A percentile compares a stretch with the other conserved stretches of the same genome.
These are phyloP conservation scores for Iris macrosiphon DNA, from an alignment of 106 monocot genomes.

Conservation along the genomic window DNA sequence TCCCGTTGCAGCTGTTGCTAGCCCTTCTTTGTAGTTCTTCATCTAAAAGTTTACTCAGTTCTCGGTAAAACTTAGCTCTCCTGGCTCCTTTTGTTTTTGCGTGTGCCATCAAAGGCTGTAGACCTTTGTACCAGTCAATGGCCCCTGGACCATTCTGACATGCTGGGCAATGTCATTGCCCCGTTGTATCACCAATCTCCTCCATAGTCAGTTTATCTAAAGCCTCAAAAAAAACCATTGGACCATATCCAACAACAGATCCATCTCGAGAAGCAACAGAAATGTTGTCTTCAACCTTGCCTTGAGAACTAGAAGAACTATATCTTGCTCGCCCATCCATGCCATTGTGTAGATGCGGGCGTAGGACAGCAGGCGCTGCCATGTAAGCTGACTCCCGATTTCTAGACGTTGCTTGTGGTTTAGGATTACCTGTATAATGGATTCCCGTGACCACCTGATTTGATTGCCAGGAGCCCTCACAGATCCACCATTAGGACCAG, in stretches of 20 bases:
- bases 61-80: constrained; percentile 68
- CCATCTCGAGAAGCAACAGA: constrained; percentile 47
- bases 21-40: constrained; percentile 72
- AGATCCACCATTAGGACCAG: constrained; percentile 2
- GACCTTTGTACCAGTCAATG: constrained; percentile 89
- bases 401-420: constrained; percentile 10
- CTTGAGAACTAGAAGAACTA: not conserved
- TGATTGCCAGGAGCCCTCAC: constrained; percentile 11
- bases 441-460: not conserved
- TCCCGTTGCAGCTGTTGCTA: constrained; percentile 57
- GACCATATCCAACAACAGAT: constrained; percentile 70
- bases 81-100: constrained; percentile 74
- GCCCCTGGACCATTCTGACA: constrained; percentile 85
- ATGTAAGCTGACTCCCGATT: constrained; percentile 27
- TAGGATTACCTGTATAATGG: constrained; percentile 23
- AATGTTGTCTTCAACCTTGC: constrained; percentile 25
- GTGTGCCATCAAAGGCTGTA: constrained; percentile 80
- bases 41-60: constrained; percentile 67
- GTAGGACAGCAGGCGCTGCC: constrained; percentile 41
- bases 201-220: constrained; percentile 44
- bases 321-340: constrained; percentile 50
- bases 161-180: constrained; percentile 92
- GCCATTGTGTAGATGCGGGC: too few species aligned
- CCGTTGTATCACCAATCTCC: constrained; percentile 51
- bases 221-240: constrained; percentile 53